phyloP scores from a whole-genome alignment of 257 asterid species.

The Rehmannia glutinosa region DNA sequence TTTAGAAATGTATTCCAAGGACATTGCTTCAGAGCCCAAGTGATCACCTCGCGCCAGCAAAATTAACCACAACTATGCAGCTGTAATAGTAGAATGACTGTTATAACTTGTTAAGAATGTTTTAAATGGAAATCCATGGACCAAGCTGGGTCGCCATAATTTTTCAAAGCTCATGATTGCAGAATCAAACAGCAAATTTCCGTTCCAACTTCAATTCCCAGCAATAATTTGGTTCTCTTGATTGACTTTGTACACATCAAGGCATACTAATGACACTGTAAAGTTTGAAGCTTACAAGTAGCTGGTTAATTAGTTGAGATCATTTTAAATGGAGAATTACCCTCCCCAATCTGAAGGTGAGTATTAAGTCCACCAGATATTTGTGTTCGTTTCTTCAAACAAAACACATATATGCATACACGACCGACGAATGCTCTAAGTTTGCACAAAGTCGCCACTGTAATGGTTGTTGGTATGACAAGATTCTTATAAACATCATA shows the following conservation, averaged over 20 bases:
- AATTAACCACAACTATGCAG: no score
- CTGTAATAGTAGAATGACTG: no score
- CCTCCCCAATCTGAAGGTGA: background rate
- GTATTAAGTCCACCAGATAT: no score
- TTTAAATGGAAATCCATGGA: no score
- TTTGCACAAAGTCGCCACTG: background rate
- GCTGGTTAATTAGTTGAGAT: background rate
- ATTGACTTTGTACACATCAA: background rate
- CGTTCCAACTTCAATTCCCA: no score
- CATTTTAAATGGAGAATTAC: background rate
- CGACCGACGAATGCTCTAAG: background rate
- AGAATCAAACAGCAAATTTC: no score
- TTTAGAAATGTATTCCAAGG: background rate
- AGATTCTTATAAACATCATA: background rate
- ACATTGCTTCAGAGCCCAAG: background rate
- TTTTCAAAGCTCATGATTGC: no score
- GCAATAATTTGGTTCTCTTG: background rate
- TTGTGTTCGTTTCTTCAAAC: background rate
- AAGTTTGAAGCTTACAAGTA: constrained; percentile 4
- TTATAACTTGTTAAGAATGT: no score
- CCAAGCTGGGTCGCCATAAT: no score
- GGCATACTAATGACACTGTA: background rate
- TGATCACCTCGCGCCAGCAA: background rate
- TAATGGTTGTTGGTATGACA: background rate
- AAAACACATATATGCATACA: background rate